Evolutionary conservation across 495 filamentous ascomycete species (phyloP), one percentile per base, ranked within the genome.

Genomic region (Stereocaulon alpinum): DNA sequence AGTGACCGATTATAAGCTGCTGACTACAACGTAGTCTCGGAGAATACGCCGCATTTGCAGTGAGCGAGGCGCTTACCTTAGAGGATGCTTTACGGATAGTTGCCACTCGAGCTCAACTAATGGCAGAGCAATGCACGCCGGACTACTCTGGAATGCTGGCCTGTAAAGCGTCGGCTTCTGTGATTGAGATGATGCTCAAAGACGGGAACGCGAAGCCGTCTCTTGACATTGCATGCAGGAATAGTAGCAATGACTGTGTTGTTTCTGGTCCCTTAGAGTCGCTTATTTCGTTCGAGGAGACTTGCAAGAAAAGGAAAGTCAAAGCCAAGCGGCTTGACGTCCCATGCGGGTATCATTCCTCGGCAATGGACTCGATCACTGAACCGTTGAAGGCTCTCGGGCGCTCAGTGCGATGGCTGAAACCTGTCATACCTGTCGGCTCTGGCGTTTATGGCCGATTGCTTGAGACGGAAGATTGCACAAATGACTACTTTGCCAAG

Each of bases 291-390:
- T 61, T 62, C 22, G 32, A 55, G 34, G 47, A 61, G 14, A 11
- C 45, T 18, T 64, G 56, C 52, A 54, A 57, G 22, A 17, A 1
- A 9, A 57, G 42, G 5, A 53, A 44, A 27, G 54, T 63, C 32
- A 64, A 61, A 43, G 32, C 50, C 1, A 62, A 40, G n/a, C 29
- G 48, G 27, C 40, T 66, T 1, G 37, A 59, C 6, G 62, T 64
- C 15, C 59, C 64, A 5, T 64, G 58, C 34, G 64, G 58, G 0
- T 66, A 51, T 34, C 64, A 66, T 40, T 61, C 64, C 6, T 30
- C 53, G 20, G 47, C 54, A 17, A 66, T 66, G 64, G 64, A 66
- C 22, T 32, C 51, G 11, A 54, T 54, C 12, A 11, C 20, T 6
- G 2, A 6, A 6, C 6, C 17, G 5, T 40, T 41, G 34, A 54